Percentiles rank a stretch among this genome's conserved stretches.
Conservation (phyloP, 495 filamentous ascomycete genomes). For the Bombardia bombarda region DNA sequence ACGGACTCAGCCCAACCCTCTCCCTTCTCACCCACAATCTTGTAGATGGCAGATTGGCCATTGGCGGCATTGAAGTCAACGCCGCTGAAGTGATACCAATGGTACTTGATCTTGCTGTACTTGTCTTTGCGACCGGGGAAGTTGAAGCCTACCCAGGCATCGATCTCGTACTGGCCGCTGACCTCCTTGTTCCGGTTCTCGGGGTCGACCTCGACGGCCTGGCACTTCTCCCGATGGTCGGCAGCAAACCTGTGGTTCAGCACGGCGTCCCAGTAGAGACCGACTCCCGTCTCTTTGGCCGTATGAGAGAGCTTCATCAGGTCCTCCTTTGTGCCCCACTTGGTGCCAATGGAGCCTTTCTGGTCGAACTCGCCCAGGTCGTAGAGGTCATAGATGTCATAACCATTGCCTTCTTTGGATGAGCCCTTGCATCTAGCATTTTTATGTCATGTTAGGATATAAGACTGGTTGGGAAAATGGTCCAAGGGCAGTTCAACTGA, state of each 20-base stretch:
- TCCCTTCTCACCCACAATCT: slow-evolving; percentile 49
- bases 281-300: slow-evolving; percentile 47
- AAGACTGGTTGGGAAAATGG: background rate
- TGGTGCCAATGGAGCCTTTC: slow-evolving; percentile 55
- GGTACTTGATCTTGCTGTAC: slow-evolving; percentile 57
- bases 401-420: slow-evolving; percentile 58
- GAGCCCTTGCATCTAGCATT: slow-evolving; percentile 53
- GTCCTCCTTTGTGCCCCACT: slow-evolving; percentile 65
- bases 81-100: slow-evolving; percentile 63
- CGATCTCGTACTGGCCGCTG: slow-evolving; percentile 53
- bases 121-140: slow-evolving; percentile 52
- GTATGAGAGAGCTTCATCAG: slow-evolving; percentile 43
- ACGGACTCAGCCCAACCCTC: slow-evolving; percentile 58
- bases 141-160: slow-evolving; percentile 60
- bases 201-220: slow-evolving; percentile 54
- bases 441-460: background rate
- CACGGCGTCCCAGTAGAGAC: slow-evolving; percentile 67
- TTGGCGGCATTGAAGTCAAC: slow-evolving; percentile 58
- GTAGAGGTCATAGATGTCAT: slow-evolving; percentile 71
- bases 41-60: slow-evolving; percentile 56
- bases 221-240: slow-evolving; percentile 52
- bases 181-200: slow-evolving; percentile 49
- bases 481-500: slow-evolving; percentile 1
- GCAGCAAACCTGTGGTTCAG: slow-evolving; percentile 70
- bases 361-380: slow-evolving; percentile 74